Conservation (phyloP, 345 rosid genomes). For the Turnera subulata region DNA sequence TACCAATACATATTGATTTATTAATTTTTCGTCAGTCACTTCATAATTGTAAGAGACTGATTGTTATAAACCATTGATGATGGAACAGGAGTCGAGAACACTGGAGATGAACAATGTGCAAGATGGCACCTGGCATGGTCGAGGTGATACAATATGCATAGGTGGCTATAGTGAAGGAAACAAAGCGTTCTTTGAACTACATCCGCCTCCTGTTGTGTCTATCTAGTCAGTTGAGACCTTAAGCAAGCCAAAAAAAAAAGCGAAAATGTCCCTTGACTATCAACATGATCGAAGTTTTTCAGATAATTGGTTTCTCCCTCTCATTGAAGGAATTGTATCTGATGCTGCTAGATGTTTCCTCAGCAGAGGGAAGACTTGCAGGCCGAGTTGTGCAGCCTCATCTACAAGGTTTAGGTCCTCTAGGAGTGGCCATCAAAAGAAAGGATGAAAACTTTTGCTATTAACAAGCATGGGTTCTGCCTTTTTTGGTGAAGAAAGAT, state of each 20-base stretch:
- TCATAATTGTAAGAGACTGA: background rate
- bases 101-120: constrained; percentile 96
- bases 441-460: too few relatives aligned
- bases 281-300: too few relatives aligned
- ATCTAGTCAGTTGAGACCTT: constrained; percentile 38
- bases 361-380: background rate
- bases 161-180: constrained; percentile 53
- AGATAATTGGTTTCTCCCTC: too few relatives aligned
- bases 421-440: too few relatives aligned
- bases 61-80: background rate
- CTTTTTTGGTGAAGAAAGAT: too few relatives aligned
- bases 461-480: too few relatives aligned
- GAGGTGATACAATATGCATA: constrained; percentile 80
- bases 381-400: background rate
- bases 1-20: background rate
- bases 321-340: too few relatives aligned
- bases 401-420: too few relatives aligned
- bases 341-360: background rate
- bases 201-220: constrained; percentile 39
- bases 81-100: constrained; percentile 76
- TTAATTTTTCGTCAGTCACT: background rate
- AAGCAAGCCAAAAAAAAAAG: constrained; percentile 25
- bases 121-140: constrained; percentile 90
- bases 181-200: constrained; percentile 46
- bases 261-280: background rate